Percentiles rank a stretch among this genome's conserved stretches.
Evolutionary conservation across 129 eudicot genomes (phyloP).

Genomic region (Gnaphalium uliginosum): DNA sequence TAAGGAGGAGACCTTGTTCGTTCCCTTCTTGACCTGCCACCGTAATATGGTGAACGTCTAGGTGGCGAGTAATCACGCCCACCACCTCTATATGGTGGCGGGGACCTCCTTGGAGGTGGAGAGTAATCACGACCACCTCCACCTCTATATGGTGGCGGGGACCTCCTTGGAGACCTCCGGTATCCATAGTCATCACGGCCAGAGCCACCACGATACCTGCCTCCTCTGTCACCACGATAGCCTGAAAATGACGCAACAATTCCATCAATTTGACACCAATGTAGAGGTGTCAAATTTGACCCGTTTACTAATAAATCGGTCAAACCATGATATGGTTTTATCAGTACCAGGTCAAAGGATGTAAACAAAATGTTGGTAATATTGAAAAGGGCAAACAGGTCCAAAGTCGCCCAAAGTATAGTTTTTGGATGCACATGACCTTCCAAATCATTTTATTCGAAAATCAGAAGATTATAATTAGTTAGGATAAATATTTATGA

Average conservation of each 20-base stretch:
- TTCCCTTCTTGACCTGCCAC: constrained; percentile 90
- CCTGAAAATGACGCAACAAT: constrained; percentile 42
- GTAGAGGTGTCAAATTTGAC: neutral
- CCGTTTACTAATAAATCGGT: neutral
- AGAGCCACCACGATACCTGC: constrained; percentile 74
- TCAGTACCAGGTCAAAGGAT: neutral
- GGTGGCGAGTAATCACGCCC: constrained; percentile 78
- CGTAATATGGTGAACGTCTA: constrained; percentile 63
- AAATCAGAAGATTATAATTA: neutral
- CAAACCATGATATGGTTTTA: neutral
- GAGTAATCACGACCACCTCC: constrained; percentile 71
- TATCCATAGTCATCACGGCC: constrained; percentile 86
- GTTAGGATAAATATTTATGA: neutral
- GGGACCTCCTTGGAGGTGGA: constrained; percentile 70
- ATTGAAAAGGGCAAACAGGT: too few species aligned
- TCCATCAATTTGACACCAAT: constrained; percentile 13
- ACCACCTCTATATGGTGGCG: constrained; percentile 69
- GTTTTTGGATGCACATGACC: neutral
- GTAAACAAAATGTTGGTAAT: too few species aligned
- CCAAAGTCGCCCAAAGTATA: neutral
- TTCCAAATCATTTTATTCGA: neutral
- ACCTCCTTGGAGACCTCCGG: constrained; percentile 81
- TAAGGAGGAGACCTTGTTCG: constrained; percentile 67
- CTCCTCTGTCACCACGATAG: constrained; percentile 65
- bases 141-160: constrained; percentile 67